A percentile compares a stretch with the other conserved stretches of the same genome.
Conservation (phyloP, 2,329 filamentous ascomycete species). For the Rutstroemia sp. region DNA sequence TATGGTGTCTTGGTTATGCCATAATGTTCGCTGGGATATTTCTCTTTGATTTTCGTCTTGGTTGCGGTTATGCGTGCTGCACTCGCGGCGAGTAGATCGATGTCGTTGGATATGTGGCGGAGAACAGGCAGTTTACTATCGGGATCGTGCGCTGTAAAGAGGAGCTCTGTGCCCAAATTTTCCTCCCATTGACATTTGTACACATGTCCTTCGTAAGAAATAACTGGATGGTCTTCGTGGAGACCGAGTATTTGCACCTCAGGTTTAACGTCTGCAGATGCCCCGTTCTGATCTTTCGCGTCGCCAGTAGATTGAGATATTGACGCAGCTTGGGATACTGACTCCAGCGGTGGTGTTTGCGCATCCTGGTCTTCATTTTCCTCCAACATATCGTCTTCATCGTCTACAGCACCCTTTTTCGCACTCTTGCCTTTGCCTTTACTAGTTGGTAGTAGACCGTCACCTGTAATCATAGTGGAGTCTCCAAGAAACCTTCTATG, state of each 20-base stretch:
- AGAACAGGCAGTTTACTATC: constrained; percentile 37
- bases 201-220: constrained; percentile 71
- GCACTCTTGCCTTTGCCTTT: constrained; percentile 1
- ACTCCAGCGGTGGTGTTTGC: constrained; percentile 19
- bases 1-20: neutral
- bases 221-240: constrained; percentile 65
- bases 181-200: constrained; percentile 77
- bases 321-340: constrained; percentile 8
- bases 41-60: constrained; percentile 24
- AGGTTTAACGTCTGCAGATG: neutral
- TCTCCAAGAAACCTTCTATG: constrained; percentile 2
- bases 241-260: constrained; percentile 77
- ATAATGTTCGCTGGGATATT: neutral
- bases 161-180: constrained; percentile 75
- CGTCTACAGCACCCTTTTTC: constrained; percentile 3
- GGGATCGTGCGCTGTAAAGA: constrained; percentile 52
- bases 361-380: constrained; percentile 14
- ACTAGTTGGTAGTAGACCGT: neutral
- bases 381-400: constrained; percentile 14
- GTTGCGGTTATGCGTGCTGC: constrained; percentile 61
- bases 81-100: constrained; percentile 67
- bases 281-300: constrained; percentile 12
- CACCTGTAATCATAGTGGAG: constrained; percentile 2
- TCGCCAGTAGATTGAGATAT: constrained; percentile 2
- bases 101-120: constrained; percentile 46